Evolutionary conservation across 2,329 filamentous ascomycete species (phyloP).

Genomic region (Rutstroemia sp.): DNA sequence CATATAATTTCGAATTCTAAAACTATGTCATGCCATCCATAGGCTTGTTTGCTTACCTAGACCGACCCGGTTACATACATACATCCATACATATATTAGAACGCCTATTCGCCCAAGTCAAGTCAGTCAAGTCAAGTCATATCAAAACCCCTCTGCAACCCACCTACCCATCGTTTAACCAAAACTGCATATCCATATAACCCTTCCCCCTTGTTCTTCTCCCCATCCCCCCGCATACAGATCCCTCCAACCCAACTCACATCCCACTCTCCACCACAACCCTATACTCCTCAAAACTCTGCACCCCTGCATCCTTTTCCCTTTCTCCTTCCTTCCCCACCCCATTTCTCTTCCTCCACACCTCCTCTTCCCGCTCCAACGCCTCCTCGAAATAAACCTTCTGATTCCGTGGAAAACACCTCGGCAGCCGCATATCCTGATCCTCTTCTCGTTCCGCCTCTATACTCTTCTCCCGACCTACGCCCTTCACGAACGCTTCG

Average conservation of each 20-base stretch:
- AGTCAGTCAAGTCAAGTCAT: background rate
- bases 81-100: too few relatives aligned
- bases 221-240: background rate
- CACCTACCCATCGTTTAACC: background rate
- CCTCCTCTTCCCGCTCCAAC: constrained; percentile 54
- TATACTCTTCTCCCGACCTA: constrained; percentile 39
- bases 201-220: background rate
- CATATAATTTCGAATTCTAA: background rate
- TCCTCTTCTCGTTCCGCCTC: constrained; percentile 42
- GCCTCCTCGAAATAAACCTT: constrained; percentile 61
- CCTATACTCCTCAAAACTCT: constrained; percentile 24
- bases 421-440: constrained; percentile 32
- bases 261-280: constrained; percentile 23
- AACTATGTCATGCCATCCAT: background rate
- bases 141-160: background rate
- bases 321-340: background rate
- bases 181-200: too few relatives aligned
- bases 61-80: too few relatives aligned
- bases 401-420: constrained; percentile 63
- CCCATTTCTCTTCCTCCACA: constrained; percentile 16
- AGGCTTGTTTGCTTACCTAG: background rate
- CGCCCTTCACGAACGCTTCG: constrained; percentile 36
- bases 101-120: background rate
- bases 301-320: background rate
- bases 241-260: constrained; percentile 11